These are phyloP conservation scores for Bromus sterilis DNA, from an alignment of 176 grass and related monocot species.

Conservation along the genomic window DNA sequence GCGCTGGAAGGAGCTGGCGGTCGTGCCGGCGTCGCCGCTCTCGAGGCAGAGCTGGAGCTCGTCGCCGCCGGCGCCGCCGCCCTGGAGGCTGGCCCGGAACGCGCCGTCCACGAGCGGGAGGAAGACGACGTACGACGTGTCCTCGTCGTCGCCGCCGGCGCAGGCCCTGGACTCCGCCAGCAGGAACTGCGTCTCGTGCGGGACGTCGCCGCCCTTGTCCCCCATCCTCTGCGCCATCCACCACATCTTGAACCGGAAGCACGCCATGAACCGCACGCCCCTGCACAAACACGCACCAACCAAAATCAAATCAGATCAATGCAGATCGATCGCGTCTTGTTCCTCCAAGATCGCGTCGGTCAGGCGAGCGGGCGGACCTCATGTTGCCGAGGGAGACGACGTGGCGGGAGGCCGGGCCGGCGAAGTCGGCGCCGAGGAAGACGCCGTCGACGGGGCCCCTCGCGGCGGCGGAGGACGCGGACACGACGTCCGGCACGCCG, in stretches of 20 bases:
- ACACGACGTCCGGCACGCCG: constrained; percentile 46
- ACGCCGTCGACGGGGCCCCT: constrained; percentile 59
- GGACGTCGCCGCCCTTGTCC: constrained; percentile 60
- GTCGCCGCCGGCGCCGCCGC: constrained; percentile 34
- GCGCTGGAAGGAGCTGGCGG: constrained; percentile 26
- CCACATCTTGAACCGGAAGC: constrained; percentile 97
- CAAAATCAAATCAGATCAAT: background rate
- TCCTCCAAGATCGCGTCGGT: background rate
- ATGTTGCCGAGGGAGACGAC: constrained; percentile 69
- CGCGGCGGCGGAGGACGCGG: constrained; percentile 44
- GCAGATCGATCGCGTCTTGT: background rate
- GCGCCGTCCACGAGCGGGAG: constrained; percentile 77
- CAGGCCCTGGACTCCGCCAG: constrained; percentile 58
- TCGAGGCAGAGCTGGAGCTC: constrained; percentile 79
- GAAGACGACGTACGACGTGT: constrained; percentile 55
- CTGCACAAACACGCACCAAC: background rate
- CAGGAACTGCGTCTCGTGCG: constrained; percentile 94
- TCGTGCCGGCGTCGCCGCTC: constrained; percentile 69
- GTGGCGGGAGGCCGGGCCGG: constrained; percentile 35
- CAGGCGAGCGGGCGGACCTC: constrained; percentile 21
- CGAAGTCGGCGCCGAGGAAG: constrained; percentile 66
- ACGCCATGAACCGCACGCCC: constrained; percentile 63
- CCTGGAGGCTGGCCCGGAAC: constrained; percentile 82
- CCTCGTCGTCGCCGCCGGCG: background rate
- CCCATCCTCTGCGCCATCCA: constrained; percentile 99